Percentiles rank a stretch among this genome's conserved stretches.
Conservation (phyloP, 331 rosid species). For the Telfairia occidentalis region DNA sequence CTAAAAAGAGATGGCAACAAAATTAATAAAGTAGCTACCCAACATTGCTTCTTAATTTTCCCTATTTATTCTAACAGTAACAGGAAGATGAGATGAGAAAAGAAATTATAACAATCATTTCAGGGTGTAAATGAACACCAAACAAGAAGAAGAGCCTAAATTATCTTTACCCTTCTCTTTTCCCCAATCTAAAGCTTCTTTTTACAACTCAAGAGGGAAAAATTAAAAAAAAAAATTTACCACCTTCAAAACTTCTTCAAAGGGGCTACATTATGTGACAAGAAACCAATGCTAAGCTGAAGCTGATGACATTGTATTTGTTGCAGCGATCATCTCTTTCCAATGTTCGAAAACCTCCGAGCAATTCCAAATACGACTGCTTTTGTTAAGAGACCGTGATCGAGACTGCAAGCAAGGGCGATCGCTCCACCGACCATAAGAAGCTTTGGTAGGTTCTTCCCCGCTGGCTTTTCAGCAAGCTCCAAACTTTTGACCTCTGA, state of each 20-base stretch:
- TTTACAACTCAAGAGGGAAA: conserved; percentile 3
- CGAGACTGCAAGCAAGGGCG: conserved; percentile 75
- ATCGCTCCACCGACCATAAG: conserved; percentile 77
- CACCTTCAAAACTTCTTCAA: conserved; percentile 1
- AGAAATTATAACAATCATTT: neutral
- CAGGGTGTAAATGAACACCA: neutral
- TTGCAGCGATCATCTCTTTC: conserved; percentile 40
- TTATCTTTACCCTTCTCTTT: neutral
- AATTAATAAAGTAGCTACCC: neutral
- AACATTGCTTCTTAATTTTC: conserved; percentile 2
- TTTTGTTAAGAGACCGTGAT: conserved; percentile 78
- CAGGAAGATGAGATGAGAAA: neutral
- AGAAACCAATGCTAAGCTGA: neutral
- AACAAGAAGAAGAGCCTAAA: neutral
- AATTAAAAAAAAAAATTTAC: neutral
- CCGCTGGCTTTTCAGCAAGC: conserved; percentile 37
- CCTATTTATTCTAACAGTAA: neutral
- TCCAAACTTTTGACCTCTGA: conserved; percentile 31
- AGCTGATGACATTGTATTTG: neutral
- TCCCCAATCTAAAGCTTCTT: conserved; percentile 4
- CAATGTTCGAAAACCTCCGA: conserved; percentile 64
- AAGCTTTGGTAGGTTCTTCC: conserved; percentile 57
- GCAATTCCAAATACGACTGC: conserved; percentile 89
- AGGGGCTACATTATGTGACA: neutral
- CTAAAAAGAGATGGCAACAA: neutral